phyloP scores from a whole-genome alignment of 2,329 filamentous ascomycete genomes.

The Paraphaeosphaeria minitans region DNA sequence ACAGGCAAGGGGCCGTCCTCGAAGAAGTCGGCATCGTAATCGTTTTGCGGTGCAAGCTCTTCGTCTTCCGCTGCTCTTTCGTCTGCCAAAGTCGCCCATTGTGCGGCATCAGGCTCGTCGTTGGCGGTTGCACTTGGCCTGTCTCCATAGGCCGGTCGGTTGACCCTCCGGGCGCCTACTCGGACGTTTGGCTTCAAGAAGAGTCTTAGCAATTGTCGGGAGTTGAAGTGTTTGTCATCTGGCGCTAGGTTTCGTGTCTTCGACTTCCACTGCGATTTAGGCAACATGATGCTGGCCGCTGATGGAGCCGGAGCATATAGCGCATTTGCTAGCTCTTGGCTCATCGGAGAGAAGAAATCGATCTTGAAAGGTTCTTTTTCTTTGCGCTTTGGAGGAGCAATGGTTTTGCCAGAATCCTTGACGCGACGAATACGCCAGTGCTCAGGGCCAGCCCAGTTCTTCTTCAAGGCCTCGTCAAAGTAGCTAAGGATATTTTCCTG shows the following conservation, averaged over 20 bases:
- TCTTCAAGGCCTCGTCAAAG: constrained; percentile 94
- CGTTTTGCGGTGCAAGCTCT: constrained; percentile 69
- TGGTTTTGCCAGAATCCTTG: constrained; percentile 71
- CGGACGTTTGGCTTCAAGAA: constrained; percentile 95
- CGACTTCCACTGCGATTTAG: constrained; percentile 94
- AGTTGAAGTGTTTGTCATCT: constrained; percentile 98
- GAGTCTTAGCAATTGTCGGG: constrained; percentile 81
- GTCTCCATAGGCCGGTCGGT: constrained; percentile 22
- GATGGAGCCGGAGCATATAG: constrained; percentile 82
- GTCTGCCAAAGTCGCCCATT: constrained; percentile 73
- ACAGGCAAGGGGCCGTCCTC: constrained; percentile 81
- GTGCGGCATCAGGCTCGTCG: constrained; percentile 90
- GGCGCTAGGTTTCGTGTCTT: constrained; percentile 91
- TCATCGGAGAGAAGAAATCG: constrained; percentile 80
- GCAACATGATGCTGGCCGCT: constrained; percentile 80
- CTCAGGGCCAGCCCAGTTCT: constrained; percentile 98
- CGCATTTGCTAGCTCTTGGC: constrained; percentile 70
- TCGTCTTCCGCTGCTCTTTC: constrained; percentile 40
- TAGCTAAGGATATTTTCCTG: constrained; percentile 97
- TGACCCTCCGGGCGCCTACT: constrained; percentile 69
- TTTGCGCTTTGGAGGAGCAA: constrained; percentile 70
- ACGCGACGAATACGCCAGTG: constrained; percentile 97
- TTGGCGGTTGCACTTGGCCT: constrained; percentile 59
- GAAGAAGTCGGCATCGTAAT: constrained; percentile 98
- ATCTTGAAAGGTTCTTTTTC: constrained; percentile 98